Conservation (phyloP, 108 stramenopile species). For the Cyclostephanos invisitatus region DNA sequence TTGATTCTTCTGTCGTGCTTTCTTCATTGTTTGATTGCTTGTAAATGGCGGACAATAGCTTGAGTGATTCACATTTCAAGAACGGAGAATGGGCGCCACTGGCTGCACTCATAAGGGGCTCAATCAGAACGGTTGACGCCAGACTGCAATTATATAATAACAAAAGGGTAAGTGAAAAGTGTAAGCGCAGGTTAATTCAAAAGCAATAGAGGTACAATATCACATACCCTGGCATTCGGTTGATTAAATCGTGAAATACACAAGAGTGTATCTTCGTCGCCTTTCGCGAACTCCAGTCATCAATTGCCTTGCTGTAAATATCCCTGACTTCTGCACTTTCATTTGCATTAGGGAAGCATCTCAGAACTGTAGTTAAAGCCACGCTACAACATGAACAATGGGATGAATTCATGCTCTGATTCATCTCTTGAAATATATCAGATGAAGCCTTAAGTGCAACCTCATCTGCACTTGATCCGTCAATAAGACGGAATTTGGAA, state of each 20-base stretch:
- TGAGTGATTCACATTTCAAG: slow-evolving; percentile 68
- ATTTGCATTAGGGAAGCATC: slow-evolving; percentile 46
- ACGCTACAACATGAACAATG: slow-evolving; percentile 66
- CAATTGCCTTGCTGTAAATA: slow-evolving; percentile 43
- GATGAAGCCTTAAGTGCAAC: slow-evolving; percentile 32
- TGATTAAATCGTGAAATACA: slow-evolving; percentile 73
- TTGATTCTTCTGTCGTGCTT: slow-evolving; percentile 24
- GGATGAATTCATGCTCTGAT: slow-evolving; percentile 43
- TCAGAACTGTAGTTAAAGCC: slow-evolving; percentile 52
- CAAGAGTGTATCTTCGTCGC: slow-evolving; percentile 56
- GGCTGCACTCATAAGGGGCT: slow-evolving; percentile 51
- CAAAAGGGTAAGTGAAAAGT: slow-evolving; percentile 8
- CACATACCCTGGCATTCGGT: slow-evolving; percentile 42
- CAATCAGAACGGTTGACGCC: slow-evolving; percentile 47
- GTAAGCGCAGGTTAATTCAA: background rate
- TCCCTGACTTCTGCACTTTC: slow-evolving; percentile 34
- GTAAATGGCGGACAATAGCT: slow-evolving; percentile 49
- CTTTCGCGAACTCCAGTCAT: slow-evolving; percentile 78
- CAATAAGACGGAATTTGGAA: slow-evolving; percentile 54
- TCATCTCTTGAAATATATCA: slow-evolving; percentile 50
- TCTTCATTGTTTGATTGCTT: slow-evolving; percentile 13
- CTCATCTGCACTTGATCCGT: slow-evolving; percentile 38
- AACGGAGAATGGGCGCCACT: slow-evolving; percentile 58
- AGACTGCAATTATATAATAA: background rate
- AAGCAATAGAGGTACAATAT: background rate